phyloP scores from a whole-genome alignment of 495 filamentous ascomycete genomes.

The Rhypophila decipiens region DNA sequence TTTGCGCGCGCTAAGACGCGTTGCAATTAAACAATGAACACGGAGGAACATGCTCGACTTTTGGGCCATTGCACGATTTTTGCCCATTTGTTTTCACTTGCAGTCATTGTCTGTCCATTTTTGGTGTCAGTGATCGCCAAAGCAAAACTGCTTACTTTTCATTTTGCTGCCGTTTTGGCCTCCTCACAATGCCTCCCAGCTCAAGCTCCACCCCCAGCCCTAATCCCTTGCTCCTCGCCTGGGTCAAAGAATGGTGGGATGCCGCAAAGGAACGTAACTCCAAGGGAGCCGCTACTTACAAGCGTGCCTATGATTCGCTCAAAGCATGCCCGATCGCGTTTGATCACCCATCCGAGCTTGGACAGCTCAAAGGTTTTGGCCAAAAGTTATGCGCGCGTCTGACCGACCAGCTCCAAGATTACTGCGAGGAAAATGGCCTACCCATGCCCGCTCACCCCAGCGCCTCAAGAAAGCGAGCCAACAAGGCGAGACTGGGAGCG shows the following conservation, averaged over 20 bases:
- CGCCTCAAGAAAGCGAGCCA: constrained; percentile 18
- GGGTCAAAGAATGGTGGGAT: constrained; percentile 80
- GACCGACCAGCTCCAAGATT: constrained; percentile 57
- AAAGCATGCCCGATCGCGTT: constrained; percentile 71
- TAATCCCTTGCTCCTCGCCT: constrained; percentile 68
- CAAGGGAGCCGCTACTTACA: constrained; percentile 67
- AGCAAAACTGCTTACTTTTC: too few relatives aligned
- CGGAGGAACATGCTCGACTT: too few relatives aligned
- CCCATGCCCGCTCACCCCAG: constrained; percentile 60
- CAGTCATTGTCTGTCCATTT: too few relatives aligned
- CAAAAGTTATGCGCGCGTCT: constrained; percentile 63
- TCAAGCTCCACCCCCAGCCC: constrained; percentile 46
- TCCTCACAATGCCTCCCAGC: constrained; percentile 1
- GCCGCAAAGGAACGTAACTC: constrained; percentile 61
- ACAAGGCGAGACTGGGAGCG: constrained; percentile 6
- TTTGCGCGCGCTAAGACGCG: too few relatives aligned
- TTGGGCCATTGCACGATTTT: too few relatives aligned
- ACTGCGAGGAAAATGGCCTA: constrained; percentile 63
- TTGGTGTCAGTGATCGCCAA: too few relatives aligned
- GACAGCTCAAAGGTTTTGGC: constrained; percentile 67
- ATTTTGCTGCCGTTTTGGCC: too few relatives aligned
- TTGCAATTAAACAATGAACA: too few relatives aligned
- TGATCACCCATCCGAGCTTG: constrained; percentile 66
- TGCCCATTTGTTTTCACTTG: too few relatives aligned
- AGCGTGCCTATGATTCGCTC: constrained; percentile 74